Evolutionary conservation across 768 basidiomycete genomes (phyloP), one percentile per base, ranked within the genome.

Genomic region (Mycena epipterygia): DNA sequence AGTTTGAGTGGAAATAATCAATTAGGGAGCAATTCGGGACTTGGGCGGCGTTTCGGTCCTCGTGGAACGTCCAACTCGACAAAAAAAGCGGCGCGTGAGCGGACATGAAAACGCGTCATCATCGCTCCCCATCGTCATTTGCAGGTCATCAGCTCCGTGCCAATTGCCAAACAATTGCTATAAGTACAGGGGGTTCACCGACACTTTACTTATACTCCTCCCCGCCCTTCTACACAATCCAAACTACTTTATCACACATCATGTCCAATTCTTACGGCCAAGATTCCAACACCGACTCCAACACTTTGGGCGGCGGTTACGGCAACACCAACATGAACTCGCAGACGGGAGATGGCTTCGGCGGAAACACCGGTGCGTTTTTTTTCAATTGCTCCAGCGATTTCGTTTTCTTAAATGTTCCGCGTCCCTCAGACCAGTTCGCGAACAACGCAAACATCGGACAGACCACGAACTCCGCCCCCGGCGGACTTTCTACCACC

Each of bases 231-330:
- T n/a, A n/a, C 29, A 51, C 49, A n/a, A 51, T 32, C 49, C 49
- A 14, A 30, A n/a, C n/a, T 14, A 21, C 6, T 7, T 37, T 23
- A n/a, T 23, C 25, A 49, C 35, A 58, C 42, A 51, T 17, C 12
- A 62, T 62, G 60, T 62, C 60, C 25, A 48, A 62, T 35, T 49
- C 60, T 44, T 62, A 62, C 60, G 33, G n/a, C 21, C 46, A 62
- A 35, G 19, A 48, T 5, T 62, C 60, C 48, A 46, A 7, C 42
- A 62, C 30, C 48, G 30, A 35, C 17, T 33, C 23, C 59, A 46
- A 61, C 30, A 2, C 30, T 13, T 32, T 32, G 13, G 42, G 42
- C 4, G 42, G 42, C 42, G 53, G 53, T n/a, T n/a, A 11, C 33
- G 53, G 53, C 60, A 39, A 25, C 16, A n/a, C 29, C 21, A 60